Percentiles rank a stretch among this genome's conserved stretches.
Conservation (phyloP, 2,329 filamentous ascomycete genomes). For the Fusarium udum region DNA sequence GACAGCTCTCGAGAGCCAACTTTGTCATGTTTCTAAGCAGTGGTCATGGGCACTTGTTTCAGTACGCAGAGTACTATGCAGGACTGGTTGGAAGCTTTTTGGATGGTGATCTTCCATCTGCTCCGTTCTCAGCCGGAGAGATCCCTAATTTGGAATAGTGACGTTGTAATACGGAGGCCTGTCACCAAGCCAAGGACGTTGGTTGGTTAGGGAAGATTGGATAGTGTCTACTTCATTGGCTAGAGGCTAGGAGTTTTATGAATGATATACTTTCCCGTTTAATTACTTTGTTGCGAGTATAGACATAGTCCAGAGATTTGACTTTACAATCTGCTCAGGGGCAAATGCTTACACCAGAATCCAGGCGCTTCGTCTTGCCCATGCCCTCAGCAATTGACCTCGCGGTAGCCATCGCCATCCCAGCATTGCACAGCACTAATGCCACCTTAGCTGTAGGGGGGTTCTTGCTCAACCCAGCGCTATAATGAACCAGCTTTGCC, state of each 20-base stretch:
- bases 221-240: too few relatives aligned
- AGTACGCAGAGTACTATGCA: not conserved
- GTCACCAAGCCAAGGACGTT: too few relatives aligned
- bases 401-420: not conserved
- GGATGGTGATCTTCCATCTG: rapidly evolving
- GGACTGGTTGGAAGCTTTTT: not conserved
- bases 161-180: too few relatives aligned
- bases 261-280: too few relatives aligned
- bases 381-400: not conserved
- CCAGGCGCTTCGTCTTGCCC: not conserved
- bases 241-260: too few relatives aligned
- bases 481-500: not conserved
- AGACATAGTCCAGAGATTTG: too few relatives aligned
- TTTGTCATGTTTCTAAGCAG: not conserved
- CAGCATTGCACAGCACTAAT: rapidly evolving
- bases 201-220: too few relatives aligned
- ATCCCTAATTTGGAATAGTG: rapidly evolving
- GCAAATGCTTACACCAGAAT: rapidly evolving
- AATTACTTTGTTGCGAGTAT: too few relatives aligned
- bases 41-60: not conserved
- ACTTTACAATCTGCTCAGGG: too few relatives aligned
- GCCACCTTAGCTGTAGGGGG: not conserved
- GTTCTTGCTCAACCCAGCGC: not conserved
- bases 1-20: not conserved
- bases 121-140: not conserved